phyloP scores from a whole-genome alignment of 2,329 filamentous ascomycete species.

The Stenocarpella maydis region DNA sequence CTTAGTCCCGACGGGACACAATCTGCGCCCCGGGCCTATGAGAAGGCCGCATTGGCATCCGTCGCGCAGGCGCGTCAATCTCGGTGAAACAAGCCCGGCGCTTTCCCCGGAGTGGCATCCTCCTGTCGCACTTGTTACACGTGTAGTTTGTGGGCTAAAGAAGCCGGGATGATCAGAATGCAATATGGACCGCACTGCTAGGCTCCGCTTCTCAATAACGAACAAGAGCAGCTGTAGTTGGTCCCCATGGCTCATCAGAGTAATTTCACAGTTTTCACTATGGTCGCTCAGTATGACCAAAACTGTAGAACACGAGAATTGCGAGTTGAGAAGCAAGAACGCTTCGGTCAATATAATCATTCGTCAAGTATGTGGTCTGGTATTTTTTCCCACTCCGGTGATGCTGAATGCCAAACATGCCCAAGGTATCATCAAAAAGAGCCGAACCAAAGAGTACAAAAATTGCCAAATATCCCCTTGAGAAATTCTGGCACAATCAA shows the following conservation, averaged over 20 bases:
- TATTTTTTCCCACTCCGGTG: conserved; percentile 13
- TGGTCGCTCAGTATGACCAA: not conserved
- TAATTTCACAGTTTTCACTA: not conserved
- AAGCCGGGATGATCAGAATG: not conserved
- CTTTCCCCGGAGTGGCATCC: not conserved
- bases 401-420: conserved; percentile 25
- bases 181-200: not conserved
- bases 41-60: not conserved
- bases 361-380: conserved; percentile 2
- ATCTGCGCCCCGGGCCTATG: conserved; percentile 11
- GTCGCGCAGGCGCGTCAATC: not conserved
- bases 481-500: not conserved
- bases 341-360: conserved; percentile 3
- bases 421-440: conserved; percentile 25
- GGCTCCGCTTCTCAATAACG: not conserved
- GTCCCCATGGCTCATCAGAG: not conserved
- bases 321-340: not conserved
- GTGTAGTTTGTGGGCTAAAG: not conserved
- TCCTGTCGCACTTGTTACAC: not conserved
- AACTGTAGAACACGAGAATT: too few relatives aligned
- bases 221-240: too few relatives aligned
- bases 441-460: conserved; percentile 11
- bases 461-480: not conserved
- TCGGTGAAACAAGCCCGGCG: conserved; percentile 4
- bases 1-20: conserved; percentile 20